A percentile compares a stretch with the other conserved stretches of the same genome.
Conservation (phyloP, 768 basidiomycete species). For the Naganishia antarctica region DNA sequence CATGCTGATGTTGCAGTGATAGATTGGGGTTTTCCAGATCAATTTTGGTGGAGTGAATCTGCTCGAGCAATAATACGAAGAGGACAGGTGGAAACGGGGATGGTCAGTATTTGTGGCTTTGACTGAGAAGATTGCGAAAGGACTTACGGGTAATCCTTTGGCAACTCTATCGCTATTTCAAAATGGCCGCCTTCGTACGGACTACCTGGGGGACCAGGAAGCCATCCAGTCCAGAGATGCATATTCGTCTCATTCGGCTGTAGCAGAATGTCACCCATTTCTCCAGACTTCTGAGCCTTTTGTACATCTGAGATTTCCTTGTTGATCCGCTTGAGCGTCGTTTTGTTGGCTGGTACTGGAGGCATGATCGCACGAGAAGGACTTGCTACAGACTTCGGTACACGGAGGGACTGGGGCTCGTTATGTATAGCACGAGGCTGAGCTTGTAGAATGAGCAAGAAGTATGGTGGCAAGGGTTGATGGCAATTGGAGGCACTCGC, state of each 20-base stretch:
- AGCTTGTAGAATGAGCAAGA: too few species aligned
- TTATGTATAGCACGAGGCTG: too few species aligned
- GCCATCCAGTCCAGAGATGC: conserved; percentile 39
- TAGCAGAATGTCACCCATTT: conserved; percentile 41
- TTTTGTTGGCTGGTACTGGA: conserved; percentile 28
- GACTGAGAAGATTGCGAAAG: too few species aligned
- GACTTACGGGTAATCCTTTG: conserved; percentile 47
- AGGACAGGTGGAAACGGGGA: too few species aligned
- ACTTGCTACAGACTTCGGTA: too few species aligned
- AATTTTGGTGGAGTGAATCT: conserved; percentile 47
- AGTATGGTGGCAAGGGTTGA: too few species aligned
- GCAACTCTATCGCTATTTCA: conserved; percentile 43
- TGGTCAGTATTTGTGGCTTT: too few species aligned
- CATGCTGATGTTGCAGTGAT: conserved; percentile 46
- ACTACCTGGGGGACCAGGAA: conserved; percentile 44
- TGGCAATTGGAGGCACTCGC: too few species aligned
- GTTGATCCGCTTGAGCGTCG: conserved; percentile 45
- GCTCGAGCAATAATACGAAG: not conserved
- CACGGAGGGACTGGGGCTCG: too few species aligned
- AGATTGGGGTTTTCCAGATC: conserved; percentile 44
- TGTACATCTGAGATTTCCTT: conserved; percentile 47
- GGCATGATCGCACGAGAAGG: conserved; percentile 2
- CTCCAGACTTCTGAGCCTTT: conserved; percentile 32
- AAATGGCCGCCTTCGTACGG: conserved; percentile 48
- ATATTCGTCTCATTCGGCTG: conserved; percentile 45